Percentiles rank a stretch among this genome's conserved stretches.
phyloP scores from a whole-genome alignment of 129 eudicot genomes.

The Kitagawia praeruptora region DNA sequence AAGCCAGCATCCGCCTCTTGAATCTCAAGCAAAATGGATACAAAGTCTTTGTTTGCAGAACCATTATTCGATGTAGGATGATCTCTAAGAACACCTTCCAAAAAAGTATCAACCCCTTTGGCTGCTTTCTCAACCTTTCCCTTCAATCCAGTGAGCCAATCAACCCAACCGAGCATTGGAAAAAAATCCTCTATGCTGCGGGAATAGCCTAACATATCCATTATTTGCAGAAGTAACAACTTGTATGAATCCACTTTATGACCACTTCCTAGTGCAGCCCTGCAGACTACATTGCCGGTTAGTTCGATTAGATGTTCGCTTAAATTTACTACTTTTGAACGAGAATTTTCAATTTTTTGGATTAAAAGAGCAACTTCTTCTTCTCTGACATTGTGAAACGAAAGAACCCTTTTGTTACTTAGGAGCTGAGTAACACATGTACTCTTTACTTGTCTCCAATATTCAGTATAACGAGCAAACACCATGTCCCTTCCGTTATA shows the following conservation, averaged over 20 bases:
- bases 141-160: conserved; percentile 17
- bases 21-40: conserved; percentile 28
- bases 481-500: too few species aligned
- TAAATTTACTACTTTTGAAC: too few species aligned
- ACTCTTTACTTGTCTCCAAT: too few species aligned
- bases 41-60: conserved; percentile 20
- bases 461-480: too few species aligned
- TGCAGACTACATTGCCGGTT: too few species aligned
- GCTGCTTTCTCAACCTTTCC: neutral
- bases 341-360: too few species aligned
- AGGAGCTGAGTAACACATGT: too few species aligned
- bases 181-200: conserved; percentile 20
- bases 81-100: conserved; percentile 28
- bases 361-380: too few species aligned
- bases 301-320: too few species aligned
- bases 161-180: conserved; percentile 34
- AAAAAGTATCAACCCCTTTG: conserved; percentile 22
- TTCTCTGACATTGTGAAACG: too few species aligned
- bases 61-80: conserved; percentile 1
- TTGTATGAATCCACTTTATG: neutral
- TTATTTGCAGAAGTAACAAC: neutral
- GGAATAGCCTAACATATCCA: neutral
- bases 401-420: too few species aligned
- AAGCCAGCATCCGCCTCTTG: too few species aligned
- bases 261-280: conserved; percentile 14